Conservation (phyloP, 1,139 yeast species). For the Geotrichum aggregatum region DNA sequence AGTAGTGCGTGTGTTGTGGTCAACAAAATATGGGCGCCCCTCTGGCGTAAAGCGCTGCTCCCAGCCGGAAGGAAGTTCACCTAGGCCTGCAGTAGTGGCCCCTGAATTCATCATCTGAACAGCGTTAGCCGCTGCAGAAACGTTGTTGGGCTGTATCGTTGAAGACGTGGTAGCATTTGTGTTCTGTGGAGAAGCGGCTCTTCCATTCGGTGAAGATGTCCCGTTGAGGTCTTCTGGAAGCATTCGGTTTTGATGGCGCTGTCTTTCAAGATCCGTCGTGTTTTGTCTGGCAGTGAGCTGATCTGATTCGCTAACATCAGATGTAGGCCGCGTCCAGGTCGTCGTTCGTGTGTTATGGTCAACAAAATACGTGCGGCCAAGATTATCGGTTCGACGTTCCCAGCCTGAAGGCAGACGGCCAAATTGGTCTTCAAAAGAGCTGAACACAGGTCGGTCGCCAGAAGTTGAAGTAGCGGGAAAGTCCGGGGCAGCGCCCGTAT, state of each 20-base stretch:
- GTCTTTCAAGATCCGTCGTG: constrained; percentile 79
- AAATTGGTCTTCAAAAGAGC: constrained; percentile 91
- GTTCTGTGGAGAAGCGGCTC: constrained; percentile 35
- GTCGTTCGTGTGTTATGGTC: constrained; percentile 97
- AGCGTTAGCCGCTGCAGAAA: constrained; percentile 55
- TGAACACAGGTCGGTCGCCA: constrained; percentile 31
- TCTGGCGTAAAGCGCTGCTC: constrained; percentile 97
- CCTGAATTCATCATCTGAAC: constrained; percentile 55
- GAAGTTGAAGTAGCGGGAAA: constrained; percentile 26
- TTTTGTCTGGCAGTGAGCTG: constrained; percentile 46
- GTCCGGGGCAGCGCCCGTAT: constrained; percentile 19
- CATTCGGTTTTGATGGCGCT: constrained; percentile 86
- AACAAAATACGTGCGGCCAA: constrained; percentile 95
- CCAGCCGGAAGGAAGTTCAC: constrained; percentile 98
- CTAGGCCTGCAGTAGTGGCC: constrained; percentile 91
- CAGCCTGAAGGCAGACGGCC: constrained; percentile 98
- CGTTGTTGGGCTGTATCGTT: constrained; percentile 51
- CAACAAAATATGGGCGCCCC: constrained; percentile 96
- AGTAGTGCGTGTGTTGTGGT: constrained; percentile 96
- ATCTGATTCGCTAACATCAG: constrained; percentile 41
- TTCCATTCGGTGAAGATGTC: constrained; percentile 35
- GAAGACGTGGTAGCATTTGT: constrained; percentile 30
- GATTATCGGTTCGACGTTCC: constrained; percentile 97
- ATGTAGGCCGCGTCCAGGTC: constrained; percentile 95
- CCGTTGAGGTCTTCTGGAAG: constrained; percentile 61